These are phyloP conservation scores for Microcyclospora pomicola DNA, from an alignment of 2,329 filamentous ascomycete species.

Conservation along the genomic window DNA sequence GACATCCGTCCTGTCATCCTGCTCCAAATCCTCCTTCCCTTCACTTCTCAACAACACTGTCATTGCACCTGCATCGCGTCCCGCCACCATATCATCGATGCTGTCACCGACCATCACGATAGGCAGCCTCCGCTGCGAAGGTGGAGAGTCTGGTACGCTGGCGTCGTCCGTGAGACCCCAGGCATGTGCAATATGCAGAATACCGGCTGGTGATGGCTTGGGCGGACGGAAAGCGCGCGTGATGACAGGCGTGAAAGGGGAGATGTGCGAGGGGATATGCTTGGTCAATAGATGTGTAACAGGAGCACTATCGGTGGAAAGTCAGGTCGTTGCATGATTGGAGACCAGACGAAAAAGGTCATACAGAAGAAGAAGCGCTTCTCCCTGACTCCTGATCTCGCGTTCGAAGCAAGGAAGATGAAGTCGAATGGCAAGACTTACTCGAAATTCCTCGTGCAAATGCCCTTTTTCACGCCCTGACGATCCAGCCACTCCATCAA, in stretches of 20 bases:
- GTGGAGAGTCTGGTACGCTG: constrained; percentile 15
- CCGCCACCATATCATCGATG: constrained; percentile 86
- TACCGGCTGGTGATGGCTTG: constrained; percentile 79
- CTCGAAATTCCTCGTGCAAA: constrained; percentile 93
- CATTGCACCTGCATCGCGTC: constrained; percentile 66
- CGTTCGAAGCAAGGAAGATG: not conserved
- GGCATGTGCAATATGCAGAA: constrained; percentile 65
- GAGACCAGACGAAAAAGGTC: not conserved
- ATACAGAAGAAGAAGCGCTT: not conserved
- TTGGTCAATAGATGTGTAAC: constrained; percentile 61
- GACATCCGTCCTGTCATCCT: constrained; percentile 21
- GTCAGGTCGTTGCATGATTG: not conserved
- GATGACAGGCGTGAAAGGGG: constrained; percentile 58
- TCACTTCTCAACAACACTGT: constrained; percentile 58
- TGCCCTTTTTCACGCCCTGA: constrained; percentile 56
- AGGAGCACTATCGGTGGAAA: constrained; percentile 35
- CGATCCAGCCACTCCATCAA: constrained; percentile 74
- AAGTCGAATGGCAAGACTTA: constrained; percentile 17
- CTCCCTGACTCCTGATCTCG: too few species aligned
- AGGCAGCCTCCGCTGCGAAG: constrained; percentile 11
- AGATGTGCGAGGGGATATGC: constrained; percentile 50
- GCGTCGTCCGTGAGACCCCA: constrained; percentile 46
- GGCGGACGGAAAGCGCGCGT: constrained; percentile 72
- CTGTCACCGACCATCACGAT: constrained; percentile 47
- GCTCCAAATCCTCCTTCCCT: constrained; percentile 24